Conservation (phyloP, 1,284 basidiomycete species). For the Abortiporus biennis region DNA sequence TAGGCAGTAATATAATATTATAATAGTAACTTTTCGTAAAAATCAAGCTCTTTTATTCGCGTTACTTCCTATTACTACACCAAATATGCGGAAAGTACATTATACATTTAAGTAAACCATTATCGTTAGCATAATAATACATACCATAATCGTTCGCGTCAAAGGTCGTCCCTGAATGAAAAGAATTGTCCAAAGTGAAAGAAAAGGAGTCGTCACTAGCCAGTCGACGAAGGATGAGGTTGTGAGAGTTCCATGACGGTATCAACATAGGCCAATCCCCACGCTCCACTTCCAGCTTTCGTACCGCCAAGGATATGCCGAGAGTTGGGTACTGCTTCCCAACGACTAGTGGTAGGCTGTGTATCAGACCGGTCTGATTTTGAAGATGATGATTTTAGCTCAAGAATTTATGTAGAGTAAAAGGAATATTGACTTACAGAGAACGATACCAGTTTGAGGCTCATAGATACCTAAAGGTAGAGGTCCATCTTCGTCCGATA, state of each 20-base stretch:
- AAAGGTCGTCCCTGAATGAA: too few relatives aligned
- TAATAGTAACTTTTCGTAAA: too few relatives aligned
- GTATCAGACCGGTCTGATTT: constrained; percentile 60
- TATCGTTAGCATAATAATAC: too few relatives aligned
- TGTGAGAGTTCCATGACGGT: constrained; percentile 49
- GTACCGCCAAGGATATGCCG: constrained; percentile 57
- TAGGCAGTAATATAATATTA: too few relatives aligned
- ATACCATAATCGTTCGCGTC: too few relatives aligned
- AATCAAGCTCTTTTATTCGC: too few relatives aligned
- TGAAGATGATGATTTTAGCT: constrained; percentile 5
- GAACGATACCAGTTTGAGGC: constrained; percentile 61
- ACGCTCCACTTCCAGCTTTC: constrained; percentile 68
- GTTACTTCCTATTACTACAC: too few relatives aligned
- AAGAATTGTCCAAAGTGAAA: too few relatives aligned
- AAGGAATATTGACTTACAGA: constrained; percentile 43
- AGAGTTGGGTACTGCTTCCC: constrained; percentile 45
- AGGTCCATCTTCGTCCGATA: constrained; percentile 23
- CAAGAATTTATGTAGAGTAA: constrained; percentile 10
- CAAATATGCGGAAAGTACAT: too few relatives aligned
- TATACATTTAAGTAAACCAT: too few relatives aligned
- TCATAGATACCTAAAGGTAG: constrained; percentile 64
- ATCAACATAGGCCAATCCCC: constrained; percentile 75
- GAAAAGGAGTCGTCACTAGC: too few relatives aligned
- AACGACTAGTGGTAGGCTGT: constrained; percentile 59
- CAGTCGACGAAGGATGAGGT: not conserved